These are phyloP conservation scores for Globisporangium paddicum DNA, from an alignment of 352 stramenopile genomes.

Conservation along the genomic window DNA sequence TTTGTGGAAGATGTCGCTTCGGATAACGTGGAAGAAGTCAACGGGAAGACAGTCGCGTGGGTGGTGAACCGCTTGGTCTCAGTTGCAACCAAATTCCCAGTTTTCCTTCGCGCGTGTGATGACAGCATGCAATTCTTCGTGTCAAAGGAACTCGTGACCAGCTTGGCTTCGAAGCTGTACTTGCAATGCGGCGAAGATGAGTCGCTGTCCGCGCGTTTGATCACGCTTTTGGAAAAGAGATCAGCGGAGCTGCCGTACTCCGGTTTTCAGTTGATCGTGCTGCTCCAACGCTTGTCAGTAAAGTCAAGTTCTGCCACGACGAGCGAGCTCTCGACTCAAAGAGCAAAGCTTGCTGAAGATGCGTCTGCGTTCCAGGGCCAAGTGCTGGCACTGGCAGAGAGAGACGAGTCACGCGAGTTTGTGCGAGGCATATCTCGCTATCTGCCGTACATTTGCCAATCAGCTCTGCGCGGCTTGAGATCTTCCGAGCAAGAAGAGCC, in stretches of 20 bases:
- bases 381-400: conserved; percentile 31
- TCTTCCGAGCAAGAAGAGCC: conserved; percentile 7
- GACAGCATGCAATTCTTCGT: conserved; percentile 65
- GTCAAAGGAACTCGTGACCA: conserved; percentile 36
- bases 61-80: conserved; percentile 26
- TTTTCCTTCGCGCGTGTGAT: conserved; percentile 38
- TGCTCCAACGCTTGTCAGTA: conserved; percentile 32
- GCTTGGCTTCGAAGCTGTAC: conserved; percentile 23
- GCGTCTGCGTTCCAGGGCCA: conserved; percentile 36
- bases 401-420: conserved; percentile 22
- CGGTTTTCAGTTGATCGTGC: conserved; percentile 37
- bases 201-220: conserved; percentile 11
- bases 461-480: conserved; percentile 32
- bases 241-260: conserved; percentile 35
- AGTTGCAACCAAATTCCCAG: conserved; percentile 26
- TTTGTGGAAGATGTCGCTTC: conserved; percentile 24
- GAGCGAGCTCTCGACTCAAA: neutral
- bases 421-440: conserved; percentile 39
- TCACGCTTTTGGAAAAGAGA: conserved; percentile 26
- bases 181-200: neutral
- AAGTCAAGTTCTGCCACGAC: neutral
- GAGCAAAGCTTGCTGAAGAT: conserved; percentile 11
- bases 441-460: conserved; percentile 56
- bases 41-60: neutral
- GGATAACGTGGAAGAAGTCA: neutral